Percentiles rank a stretch among this genome's conserved stretches.
These are phyloP conservation scores for Daedaleopsis sinensis DNA, from an alignment of 768 basidiomycete genomes.

Conservation along the genomic window DNA sequence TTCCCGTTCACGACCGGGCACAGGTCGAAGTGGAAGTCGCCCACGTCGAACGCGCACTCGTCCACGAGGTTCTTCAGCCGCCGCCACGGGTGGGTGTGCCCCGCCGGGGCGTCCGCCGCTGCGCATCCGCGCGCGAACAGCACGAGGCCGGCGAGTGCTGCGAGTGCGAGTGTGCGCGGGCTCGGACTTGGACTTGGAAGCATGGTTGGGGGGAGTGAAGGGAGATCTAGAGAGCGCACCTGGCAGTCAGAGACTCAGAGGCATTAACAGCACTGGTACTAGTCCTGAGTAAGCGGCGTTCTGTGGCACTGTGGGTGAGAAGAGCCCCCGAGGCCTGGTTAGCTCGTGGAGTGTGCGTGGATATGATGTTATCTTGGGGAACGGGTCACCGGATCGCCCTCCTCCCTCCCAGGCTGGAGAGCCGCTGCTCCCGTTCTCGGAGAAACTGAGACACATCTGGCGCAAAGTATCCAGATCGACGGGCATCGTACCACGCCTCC, in stretches of 20 bases:
- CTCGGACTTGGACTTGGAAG: background rate
- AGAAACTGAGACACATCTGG: background rate
- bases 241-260: too few relatives aligned
- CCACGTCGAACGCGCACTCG: slow-evolving; percentile 31
- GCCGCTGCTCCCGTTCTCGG: slow-evolving; percentile 7
- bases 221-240: background rate
- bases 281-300: background rate
- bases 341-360: slow-evolving; percentile 17
- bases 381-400: slow-evolving; percentile 18
- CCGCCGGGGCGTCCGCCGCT: background rate
- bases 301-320: background rate
- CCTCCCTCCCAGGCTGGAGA: slow-evolving; percentile 11
- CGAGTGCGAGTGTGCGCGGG: slow-evolving; percentile 2
- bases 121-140: slow-evolving; percentile 3
- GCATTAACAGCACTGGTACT: too few relatives aligned
- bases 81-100: background rate
- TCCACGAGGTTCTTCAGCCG: slow-evolving; percentile 17
- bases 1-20: slow-evolving; percentile 31
- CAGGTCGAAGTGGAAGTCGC: slow-evolving; percentile 28
- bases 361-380: slow-evolving; percentile 18
- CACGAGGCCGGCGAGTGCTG: slow-evolving; percentile 11
- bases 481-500: background rate
- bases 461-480: background rate
- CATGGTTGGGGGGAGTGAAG: slow-evolving; percentile 7
- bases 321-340: background rate